A percentile compares a stretch with the other conserved stretches of the same genome.
Evolutionary conservation across 495 filamentous ascomycete species (phyloP).

Genomic region (Podospora didyma): DNA sequence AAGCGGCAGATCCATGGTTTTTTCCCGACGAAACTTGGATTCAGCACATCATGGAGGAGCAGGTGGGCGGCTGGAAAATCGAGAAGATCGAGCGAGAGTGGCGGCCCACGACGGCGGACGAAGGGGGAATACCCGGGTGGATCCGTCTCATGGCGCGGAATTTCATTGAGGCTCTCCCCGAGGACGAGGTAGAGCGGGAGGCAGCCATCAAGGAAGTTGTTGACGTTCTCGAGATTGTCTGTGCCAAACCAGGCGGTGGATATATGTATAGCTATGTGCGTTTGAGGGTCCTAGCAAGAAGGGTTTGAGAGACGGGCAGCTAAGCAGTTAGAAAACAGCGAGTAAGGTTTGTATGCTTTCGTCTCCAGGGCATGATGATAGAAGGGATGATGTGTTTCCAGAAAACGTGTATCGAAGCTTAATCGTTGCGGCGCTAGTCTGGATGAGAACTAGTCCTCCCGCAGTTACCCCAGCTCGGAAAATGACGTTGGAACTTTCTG

Average conservation of each 20-base stretch:
- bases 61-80: slow-evolving; percentile 54
- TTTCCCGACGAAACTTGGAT: slow-evolving; percentile 60
- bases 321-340: not conserved
- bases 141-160: slow-evolving; percentile 59
- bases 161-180: slow-evolving; percentile 50
- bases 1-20: slow-evolving; percentile 63
- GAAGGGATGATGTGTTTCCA: too few relatives aligned
- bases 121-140: slow-evolving; percentile 68
- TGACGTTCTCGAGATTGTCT: slow-evolving; percentile 53
- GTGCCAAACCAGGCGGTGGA: slow-evolving; percentile 51
- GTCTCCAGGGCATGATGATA: too few relatives aligned
- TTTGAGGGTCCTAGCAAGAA: slow-evolving; percentile 60
- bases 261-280: slow-evolving; percentile 68
- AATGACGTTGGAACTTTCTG: not conserved
- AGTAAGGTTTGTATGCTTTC: too few relatives aligned
- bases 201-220: slow-evolving; percentile 51
- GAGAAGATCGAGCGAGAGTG: slow-evolving; percentile 60
- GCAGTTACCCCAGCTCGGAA: not conserved
- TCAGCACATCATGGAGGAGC: slow-evolving; percentile 48
- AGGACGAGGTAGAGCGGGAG: slow-evolving; percentile 40
- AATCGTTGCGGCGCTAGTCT: too few relatives aligned
- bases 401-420: too few relatives aligned
- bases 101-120: slow-evolving; percentile 53
- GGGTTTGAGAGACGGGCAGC: slow-evolving; percentile 18
- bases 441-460: too few relatives aligned